Evolutionary conservation across 2,329 filamentous ascomycete genomes (phyloP), one percentile per base, ranked within the genome.

Genomic region (Diplodia scrobiculata): DNA sequence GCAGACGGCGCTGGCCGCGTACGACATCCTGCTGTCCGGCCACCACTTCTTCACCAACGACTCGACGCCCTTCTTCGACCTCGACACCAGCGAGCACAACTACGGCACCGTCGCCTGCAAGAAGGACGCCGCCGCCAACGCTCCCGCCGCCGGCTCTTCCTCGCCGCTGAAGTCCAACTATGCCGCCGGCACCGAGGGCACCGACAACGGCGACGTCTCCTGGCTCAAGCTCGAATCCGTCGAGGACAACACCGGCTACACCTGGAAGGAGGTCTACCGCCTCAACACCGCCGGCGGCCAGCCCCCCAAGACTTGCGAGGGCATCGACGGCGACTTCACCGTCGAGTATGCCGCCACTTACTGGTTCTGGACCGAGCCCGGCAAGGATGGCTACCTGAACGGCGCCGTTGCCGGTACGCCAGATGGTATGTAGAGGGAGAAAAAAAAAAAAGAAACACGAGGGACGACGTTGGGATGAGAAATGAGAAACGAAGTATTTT

Each of bases 331-430:
- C 11, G 73, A 78, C 0, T 93, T 97, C 70, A 81, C 88, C 68
- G 86, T 97, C 14, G 83, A 93, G 73, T 97, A 98, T 79, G 84
- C 91, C 36, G 88, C 93, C 50, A 86, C 93, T 84, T 97, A 91
- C 72, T 88, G 85, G 89, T 89, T 83, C 68, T 85, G 41, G 50
- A 38, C 51, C 25, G 34, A 58, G 60, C 55, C 55, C 19, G 55
- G 55, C 38, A 60, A 32, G 25, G 55, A 60, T 17, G 38, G 21
- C n/a, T 60, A 60, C 21, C 38, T 60, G 55, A 60, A 60, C 55
- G 55, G 55, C 38, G 55, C 55, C 38, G 36, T 60, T 29, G 55
- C 55, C 13, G 55, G 55, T 21, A 60, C 55, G 25, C 55, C 55
- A 0, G 55, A 60, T 7, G 55, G 55, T 17, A 45, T 60, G 25